Evolutionary conservation across 2,329 filamentous ascomycete species (phyloP).

Genomic region (Scedosporium boydii): DNA sequence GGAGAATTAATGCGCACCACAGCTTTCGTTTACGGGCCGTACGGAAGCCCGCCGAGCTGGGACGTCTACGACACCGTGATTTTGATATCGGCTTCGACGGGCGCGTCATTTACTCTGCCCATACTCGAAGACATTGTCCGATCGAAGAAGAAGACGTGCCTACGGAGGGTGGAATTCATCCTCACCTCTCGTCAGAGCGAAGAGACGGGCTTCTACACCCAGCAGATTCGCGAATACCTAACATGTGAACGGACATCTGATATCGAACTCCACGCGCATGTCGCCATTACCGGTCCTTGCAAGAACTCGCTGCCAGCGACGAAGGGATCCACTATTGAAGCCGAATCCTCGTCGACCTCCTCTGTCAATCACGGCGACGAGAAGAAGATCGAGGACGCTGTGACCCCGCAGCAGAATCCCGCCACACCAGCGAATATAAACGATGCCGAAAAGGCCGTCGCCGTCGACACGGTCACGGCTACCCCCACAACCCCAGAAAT

Average conservation of each 20-base stretch:
- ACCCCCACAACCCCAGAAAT: background rate
- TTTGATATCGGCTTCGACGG: slow-evolving; percentile 52
- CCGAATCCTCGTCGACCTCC: background rate
- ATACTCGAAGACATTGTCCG: slow-evolving; percentile 46
- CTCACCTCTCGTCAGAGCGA: slow-evolving; percentile 40
- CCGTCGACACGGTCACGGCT: background rate
- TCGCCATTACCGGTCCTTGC: slow-evolving; percentile 38
- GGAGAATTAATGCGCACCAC: slow-evolving; percentile 18
- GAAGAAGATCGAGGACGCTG: background rate
- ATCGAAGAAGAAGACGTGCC: slow-evolving; percentile 31
- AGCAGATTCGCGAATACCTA: slow-evolving; percentile 36
- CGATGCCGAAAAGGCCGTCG: slow-evolving; percentile 5
- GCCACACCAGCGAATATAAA: background rate
- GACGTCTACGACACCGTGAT: slow-evolving; percentile 50
- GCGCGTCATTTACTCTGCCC: slow-evolving; percentile 51
- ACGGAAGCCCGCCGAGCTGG: slow-evolving; percentile 45
- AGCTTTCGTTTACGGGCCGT: slow-evolving; percentile 46
- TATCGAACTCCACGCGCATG: slow-evolving; percentile 40
- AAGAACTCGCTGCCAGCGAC: background rate
- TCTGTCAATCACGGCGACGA: background rate
- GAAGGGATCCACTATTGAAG: background rate
- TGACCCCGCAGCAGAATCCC: background rate
- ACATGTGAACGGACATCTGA: slow-evolving; percentile 27
- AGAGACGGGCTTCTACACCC: slow-evolving; percentile 46
- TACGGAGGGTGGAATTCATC: slow-evolving; percentile 42